Evolutionary conservation across 257 asterid species (phyloP).

Genomic region (Hygrophila difformis): DNA sequence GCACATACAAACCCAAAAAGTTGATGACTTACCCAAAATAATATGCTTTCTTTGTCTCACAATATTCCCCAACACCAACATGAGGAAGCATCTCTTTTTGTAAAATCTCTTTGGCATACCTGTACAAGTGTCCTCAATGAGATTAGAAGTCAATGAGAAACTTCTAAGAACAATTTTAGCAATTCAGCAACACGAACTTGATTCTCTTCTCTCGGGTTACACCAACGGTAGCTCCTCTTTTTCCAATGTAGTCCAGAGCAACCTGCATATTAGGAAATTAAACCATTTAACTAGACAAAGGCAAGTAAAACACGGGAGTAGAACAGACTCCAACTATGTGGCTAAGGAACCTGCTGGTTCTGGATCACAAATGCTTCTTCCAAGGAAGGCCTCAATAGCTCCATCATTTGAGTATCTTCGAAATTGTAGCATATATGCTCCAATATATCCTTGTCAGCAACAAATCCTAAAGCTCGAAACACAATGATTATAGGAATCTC

Average conservation of each 20-base stretch:
- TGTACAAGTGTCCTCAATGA: constrained; percentile 21
- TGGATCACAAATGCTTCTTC: constrained; percentile 99
- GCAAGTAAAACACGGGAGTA: neutral
- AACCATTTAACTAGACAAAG: neutral
- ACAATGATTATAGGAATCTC: constrained; percentile 95
- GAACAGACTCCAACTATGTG: neutral
- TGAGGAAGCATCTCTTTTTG: constrained; percentile 99
- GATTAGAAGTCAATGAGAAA: constrained; percentile 11
- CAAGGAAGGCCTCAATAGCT: constrained; percentile 85
- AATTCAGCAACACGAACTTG: constrained; percentile 44
- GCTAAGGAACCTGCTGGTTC: constrained; percentile 67
- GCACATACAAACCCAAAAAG: no score
- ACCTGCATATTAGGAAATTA: constrained; percentile 42
- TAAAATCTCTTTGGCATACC: constrained; percentile 94
- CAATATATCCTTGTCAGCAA: constrained; percentile 91
- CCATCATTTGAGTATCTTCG: constrained; percentile 94
- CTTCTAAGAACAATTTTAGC: neutral
- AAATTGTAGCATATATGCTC: constrained; percentile 96
- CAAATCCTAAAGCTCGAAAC: constrained; percentile 91
- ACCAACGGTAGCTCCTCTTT: constrained; percentile 97
- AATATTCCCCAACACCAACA: constrained; percentile 87
- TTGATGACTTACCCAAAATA: constrained; percentile 67
- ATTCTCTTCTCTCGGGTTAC: constrained; percentile 93
- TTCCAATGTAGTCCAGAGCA: constrained; percentile 94
- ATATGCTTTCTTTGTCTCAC: constrained; percentile 95